A percentile compares a stretch with the other conserved stretches of the same genome.
These are phyloP conservation scores for Mortierella sp. DNA, from an alignment of 371 early-diverging fungal genomes.

Conservation along the genomic window DNA sequence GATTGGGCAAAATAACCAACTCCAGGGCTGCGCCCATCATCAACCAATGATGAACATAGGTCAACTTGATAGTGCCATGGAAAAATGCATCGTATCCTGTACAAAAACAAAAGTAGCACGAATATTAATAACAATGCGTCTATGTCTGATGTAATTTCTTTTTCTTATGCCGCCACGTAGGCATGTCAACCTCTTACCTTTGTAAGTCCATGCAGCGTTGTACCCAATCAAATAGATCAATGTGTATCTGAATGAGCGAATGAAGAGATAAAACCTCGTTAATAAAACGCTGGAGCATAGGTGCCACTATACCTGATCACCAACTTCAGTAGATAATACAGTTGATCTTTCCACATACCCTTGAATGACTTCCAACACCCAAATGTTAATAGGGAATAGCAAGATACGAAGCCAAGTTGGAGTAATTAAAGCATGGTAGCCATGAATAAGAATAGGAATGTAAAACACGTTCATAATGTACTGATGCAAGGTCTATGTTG, in stretches of 20 bases:
- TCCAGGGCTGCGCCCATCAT: conserved; percentile 53
- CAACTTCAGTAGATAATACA: neutral
- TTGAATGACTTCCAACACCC: conserved; percentile 54
- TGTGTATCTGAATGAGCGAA: conserved; percentile 29
- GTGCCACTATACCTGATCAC: neutral
- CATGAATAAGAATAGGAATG: conserved; percentile 52
- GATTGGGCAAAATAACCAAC: conserved; percentile 36
- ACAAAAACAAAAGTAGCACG: neutral
- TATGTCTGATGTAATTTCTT: neutral
- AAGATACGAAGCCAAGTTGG: conserved; percentile 39
- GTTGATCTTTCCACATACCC: conserved; percentile 24
- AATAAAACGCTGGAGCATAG: neutral
- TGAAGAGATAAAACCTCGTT: neutral
- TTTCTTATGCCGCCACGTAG: no score
- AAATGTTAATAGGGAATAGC: conserved; percentile 55
- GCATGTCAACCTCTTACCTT: conserved; percentile 30
- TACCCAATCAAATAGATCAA: conserved; percentile 54
- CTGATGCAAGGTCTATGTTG: conserved; percentile 47
- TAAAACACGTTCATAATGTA: conserved; percentile 57
- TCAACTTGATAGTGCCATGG: conserved; percentile 57
- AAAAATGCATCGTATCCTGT: conserved; percentile 53
- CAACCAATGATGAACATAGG: conserved; percentile 53
- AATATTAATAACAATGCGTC: neutral
- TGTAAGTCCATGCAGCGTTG: conserved; percentile 56
- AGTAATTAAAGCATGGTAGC: conserved; percentile 40